Percentiles rank a stretch among this genome's conserved stretches.
phyloP scores from a whole-genome alignment of 257 asterid species.

The Cruciata laevipes region DNA sequence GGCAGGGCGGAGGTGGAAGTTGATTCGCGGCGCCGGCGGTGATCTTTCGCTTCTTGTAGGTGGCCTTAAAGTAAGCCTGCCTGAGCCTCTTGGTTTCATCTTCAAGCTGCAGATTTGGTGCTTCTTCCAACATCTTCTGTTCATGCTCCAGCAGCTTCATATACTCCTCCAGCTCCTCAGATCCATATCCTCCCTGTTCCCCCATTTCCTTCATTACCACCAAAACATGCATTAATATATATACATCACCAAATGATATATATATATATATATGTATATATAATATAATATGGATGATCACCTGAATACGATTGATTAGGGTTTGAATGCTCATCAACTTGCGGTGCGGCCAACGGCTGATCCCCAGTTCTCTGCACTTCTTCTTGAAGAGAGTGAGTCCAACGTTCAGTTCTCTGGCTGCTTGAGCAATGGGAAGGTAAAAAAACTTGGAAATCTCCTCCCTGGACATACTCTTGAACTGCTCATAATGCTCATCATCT shows the following conservation, averaged over 20 bases:
- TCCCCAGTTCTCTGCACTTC: constrained; percentile 79
- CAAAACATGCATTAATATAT: not conserved
- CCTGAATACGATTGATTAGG: constrained; percentile 81
- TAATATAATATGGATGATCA: constrained; percentile 4
- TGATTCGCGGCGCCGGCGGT: constrained; percentile 17
- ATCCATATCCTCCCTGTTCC: constrained; percentile 31
- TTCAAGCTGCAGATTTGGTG: constrained; percentile 52
- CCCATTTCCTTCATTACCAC: constrained; percentile 35
- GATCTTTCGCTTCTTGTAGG: constrained; percentile 58
- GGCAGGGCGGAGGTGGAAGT: not conserved
- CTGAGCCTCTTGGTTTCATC: constrained; percentile 58
- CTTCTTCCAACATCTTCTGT: constrained; percentile 47
- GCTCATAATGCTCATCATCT: not conserved
- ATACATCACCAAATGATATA: too few species aligned
- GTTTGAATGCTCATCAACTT: constrained; percentile 85
- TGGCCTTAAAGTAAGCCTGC: constrained; percentile 68
- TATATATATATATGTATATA: too few species aligned
- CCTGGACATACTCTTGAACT: constrained; percentile 32
- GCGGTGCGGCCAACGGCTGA: constrained; percentile 82
- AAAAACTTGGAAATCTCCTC: constrained; percentile 48
- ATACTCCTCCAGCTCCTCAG: constrained; percentile 24
- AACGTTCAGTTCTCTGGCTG: constrained; percentile 67
- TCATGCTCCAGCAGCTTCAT: constrained; percentile 41
- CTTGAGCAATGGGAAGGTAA: constrained; percentile 74
- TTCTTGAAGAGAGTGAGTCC: constrained; percentile 82